Evolutionary conservation across 2,329 filamentous ascomycete species (phyloP), one percentile per base, ranked within the genome.

Genomic region (Knoxdaviesia proteae): DNA sequence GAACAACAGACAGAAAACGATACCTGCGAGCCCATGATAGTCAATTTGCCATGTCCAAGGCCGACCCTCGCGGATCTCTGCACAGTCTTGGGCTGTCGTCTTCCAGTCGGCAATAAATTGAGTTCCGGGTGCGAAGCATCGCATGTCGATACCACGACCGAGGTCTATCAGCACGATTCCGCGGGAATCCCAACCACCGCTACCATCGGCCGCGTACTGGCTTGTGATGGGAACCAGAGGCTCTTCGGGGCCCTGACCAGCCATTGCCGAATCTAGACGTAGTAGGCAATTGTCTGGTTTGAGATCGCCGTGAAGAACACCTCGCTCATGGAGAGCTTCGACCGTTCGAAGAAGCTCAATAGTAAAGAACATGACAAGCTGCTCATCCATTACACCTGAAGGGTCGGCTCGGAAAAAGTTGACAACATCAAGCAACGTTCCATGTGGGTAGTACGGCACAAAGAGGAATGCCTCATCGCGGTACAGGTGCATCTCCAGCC

Each of bases 31-130:
- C 8, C 90, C 90, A 58, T 93, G 84, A 53, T 96, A 92, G 62
- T 98, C 90, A 50, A 94, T 84, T 58, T 98, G 90, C 65, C 86
- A 94, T 1, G 88, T 96, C 90, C 90, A 98, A 0, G 87, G 86
- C 1, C 88, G 72, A 44, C 84, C 73, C 61, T 98, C 88, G 39
- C 87, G 80, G 73, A 96, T 94, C 65, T 98, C 90, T 11, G 83
- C 80, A 58, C 90, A 98, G 60, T 98, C 90, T 42, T 84, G 79
- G 30, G 80, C 71, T 10, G 73, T 74, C 0, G 84, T 86, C 58
- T 90, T 82, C 90, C 90, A 98, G 61, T 98, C 90, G 0, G 88
- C 90, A 46, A 96, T 75, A 64, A 98, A 98, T 49, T 79, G 77
- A 39, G 61, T 58, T 7, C 78, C 71, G 0, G 77, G 68, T 3